Conservation (phyloP, 2,329 filamentous ascomycete genomes). For the Colletotrichum sidae region DNA sequence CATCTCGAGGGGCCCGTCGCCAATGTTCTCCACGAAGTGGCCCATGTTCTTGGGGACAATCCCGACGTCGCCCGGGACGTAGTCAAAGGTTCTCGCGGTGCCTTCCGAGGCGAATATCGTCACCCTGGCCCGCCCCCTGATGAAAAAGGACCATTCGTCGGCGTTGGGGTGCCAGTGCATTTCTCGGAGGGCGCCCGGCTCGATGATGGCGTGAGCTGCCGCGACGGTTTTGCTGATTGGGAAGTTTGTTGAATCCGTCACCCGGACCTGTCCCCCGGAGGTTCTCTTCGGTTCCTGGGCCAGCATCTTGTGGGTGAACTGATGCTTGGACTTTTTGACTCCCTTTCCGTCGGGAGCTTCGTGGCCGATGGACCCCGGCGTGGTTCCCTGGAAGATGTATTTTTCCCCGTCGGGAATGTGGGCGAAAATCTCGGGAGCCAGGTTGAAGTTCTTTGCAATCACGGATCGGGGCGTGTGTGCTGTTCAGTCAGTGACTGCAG, state of each 20-base stretch:
- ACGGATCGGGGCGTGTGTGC: constrained; percentile 79
- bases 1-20: constrained; percentile 79
- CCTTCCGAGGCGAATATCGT: constrained; percentile 80
- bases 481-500: constrained; percentile 41
- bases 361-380: constrained; percentile 72
- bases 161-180: constrained; percentile 87
- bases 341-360: constrained; percentile 71
- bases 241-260: constrained; percentile 81
- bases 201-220: constrained; percentile 77
- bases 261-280: constrained; percentile 77
- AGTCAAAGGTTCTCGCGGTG: constrained; percentile 80
- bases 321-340: constrained; percentile 74
- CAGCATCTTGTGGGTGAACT: constrained; percentile 79
- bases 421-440: constrained; percentile 76
- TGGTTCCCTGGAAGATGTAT: constrained; percentile 81
- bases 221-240: constrained; percentile 79
- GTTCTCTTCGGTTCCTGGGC: constrained; percentile 75
- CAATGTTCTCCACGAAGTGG: constrained; percentile 85
- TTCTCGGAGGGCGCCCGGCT: constrained; percentile 78
- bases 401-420: constrained; percentile 75
- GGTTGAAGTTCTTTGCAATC: constrained; percentile 79
- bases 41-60: constrained; percentile 83
- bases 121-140: constrained; percentile 76
- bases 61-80: constrained; percentile 78
- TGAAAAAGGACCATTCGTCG: constrained; percentile 86